A percentile compares a stretch with the other conserved stretches of the same genome.
Evolutionary conservation across 2,329 filamentous ascomycete genomes (phyloP).

Genomic region (Aureobasidium vineae): DNA sequence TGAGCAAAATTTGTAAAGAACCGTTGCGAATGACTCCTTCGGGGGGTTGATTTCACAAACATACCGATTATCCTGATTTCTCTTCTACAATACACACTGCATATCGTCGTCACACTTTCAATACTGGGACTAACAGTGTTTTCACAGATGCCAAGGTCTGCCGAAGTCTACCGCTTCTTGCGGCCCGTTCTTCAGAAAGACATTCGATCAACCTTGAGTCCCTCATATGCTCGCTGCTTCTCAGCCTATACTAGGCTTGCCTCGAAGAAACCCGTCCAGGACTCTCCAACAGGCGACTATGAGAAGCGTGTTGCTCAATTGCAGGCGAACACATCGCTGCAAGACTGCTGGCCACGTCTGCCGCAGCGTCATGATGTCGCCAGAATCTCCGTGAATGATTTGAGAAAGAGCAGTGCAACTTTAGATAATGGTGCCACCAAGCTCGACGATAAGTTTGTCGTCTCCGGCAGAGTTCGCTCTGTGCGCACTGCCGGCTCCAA

Average conservation of each 20-base stretch:
- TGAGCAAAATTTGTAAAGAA: conserved; percentile 49
- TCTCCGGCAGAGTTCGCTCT: conserved; percentile 67
- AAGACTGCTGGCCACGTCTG: conserved; percentile 57
- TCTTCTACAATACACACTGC: conserved; percentile 20
- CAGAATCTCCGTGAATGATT: conserved; percentile 30
- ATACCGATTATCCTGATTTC: conserved; percentile 40
- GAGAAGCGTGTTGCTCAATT: conserved; percentile 57
- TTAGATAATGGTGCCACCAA: conserved; percentile 17
- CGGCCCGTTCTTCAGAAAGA: conserved; percentile 55
- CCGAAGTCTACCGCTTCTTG: conserved; percentile 52
- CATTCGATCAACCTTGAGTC: conserved; percentile 39
- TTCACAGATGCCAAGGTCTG: conserved; percentile 47
- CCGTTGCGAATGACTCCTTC: conserved; percentile 65
- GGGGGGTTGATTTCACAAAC: conserved; percentile 52
- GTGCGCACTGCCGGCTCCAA: conserved; percentile 71
- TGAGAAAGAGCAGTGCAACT: conserved; percentile 18
- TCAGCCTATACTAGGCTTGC: conserved; percentile 34
- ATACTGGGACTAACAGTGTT: conserved; percentile 21
- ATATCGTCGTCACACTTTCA: conserved; percentile 45
- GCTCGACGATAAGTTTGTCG: not conserved
- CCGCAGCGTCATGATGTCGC: conserved; percentile 30
- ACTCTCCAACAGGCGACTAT: conserved; percentile 42
- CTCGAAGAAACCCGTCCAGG: conserved; percentile 27
- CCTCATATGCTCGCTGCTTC: conserved; percentile 54
- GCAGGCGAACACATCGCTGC: conserved; percentile 49